phyloP scores from a whole-genome alignment of 257 asterid species.

The Lycium ferocissimum region DNA sequence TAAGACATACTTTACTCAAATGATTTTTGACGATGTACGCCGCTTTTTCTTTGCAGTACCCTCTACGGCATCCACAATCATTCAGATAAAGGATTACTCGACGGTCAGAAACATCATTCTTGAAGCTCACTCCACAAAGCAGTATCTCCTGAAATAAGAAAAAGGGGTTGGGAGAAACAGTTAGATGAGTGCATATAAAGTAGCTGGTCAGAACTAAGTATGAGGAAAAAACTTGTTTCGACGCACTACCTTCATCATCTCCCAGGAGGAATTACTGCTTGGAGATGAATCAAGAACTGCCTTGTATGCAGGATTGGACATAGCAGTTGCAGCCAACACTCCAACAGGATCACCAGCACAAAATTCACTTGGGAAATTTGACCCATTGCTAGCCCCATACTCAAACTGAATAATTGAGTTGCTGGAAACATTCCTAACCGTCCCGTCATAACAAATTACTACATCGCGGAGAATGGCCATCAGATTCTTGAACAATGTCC shows the following conservation, averaged over 20 bases:
- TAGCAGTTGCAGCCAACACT: slow-evolving; percentile 97
- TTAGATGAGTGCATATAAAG: slow-evolving; percentile 26
- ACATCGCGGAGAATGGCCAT: slow-evolving; percentile 98
- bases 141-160: slow-evolving; percentile 77
- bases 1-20: slow-evolving; percentile 76
- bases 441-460: slow-evolving; percentile 84
- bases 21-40: slow-evolving; percentile 71
- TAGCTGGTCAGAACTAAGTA: slow-evolving; percentile 22
- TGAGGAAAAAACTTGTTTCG: slow-evolving; percentile 12
- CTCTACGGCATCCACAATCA: slow-evolving; percentile 80
- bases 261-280: slow-evolving; percentile 96
- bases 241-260: slow-evolving; percentile 90
- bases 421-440: slow-evolving; percentile 85
- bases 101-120: slow-evolving; percentile 79
- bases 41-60: slow-evolving; percentile 77
- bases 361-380: slow-evolving; percentile 61
- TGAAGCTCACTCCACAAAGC: slow-evolving; percentile 82
- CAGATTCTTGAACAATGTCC: slow-evolving; percentile 84
- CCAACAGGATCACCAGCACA: slow-evolving; percentile 99
- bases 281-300: slow-evolving; percentile 98
- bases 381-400: slow-evolving; percentile 70
- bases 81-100: slow-evolving; percentile 72
- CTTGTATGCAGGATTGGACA: slow-evolving; percentile 99
- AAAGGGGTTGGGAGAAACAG: slow-evolving; percentile 24
- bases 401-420: slow-evolving; percentile 85